phyloP scores from a whole-genome alignment of 148 eudicot genomes.

The Cornus controversa region DNA sequence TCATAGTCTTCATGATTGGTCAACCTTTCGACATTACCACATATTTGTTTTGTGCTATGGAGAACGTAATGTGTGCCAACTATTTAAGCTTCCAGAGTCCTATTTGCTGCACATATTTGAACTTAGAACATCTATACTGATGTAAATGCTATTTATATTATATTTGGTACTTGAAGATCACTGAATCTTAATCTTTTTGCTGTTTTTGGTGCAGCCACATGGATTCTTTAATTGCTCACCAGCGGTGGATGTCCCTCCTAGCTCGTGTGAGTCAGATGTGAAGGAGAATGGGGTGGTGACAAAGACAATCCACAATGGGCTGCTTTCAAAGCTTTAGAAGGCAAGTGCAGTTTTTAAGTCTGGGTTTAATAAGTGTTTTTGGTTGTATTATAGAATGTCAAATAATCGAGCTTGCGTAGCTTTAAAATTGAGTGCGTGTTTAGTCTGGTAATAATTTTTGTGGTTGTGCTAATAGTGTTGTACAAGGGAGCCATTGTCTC shows the following conservation, averaged over 20 bases:
- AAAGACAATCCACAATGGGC: slow-evolving; percentile 35
- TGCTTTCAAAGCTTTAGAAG: slow-evolving; percentile 39
- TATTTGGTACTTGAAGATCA: too few species aligned
- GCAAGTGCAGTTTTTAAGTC: background rate
- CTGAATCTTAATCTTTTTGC: background rate
- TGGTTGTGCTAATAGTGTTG: background rate
- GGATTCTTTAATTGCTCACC: slow-evolving; percentile 76
- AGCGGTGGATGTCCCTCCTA: slow-evolving; percentile 63
- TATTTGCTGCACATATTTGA: too few species aligned
- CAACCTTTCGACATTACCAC: background rate
- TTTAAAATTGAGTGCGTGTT: background rate
- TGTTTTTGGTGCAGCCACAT: slow-evolving; percentile 42
- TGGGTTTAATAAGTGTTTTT: background rate
- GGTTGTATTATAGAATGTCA: background rate
- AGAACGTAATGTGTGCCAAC: too few species aligned
- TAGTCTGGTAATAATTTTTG: background rate
- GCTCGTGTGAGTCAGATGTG: slow-evolving; percentile 35
- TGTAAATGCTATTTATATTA: too few species aligned
- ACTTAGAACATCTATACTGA: too few species aligned
- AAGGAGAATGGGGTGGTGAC: slow-evolving; percentile 47
- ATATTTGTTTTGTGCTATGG: too few species aligned
- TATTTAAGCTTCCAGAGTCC: too few species aligned
- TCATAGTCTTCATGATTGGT: background rate
- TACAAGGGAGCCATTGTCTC: background rate
- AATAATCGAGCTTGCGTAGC: background rate